Evolutionary conservation across 169 alveolate genomes (phyloP).

Genomic region (Cyclospora cayetanensis): DNA sequence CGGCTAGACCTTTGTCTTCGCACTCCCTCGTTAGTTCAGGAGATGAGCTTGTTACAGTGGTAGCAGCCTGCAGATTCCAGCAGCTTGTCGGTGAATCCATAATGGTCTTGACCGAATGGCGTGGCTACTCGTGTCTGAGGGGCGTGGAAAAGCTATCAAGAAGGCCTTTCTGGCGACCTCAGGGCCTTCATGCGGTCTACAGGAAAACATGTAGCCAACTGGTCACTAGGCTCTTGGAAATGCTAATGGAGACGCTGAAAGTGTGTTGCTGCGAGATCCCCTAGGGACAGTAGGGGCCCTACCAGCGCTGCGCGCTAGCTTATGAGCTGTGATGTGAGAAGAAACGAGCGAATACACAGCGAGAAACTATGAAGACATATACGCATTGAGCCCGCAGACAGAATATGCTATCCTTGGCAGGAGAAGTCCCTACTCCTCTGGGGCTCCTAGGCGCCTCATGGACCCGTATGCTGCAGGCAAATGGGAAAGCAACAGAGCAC

Average conservation of each 20-base stretch:
- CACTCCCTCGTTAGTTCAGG: too few species aligned
- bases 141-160: too few species aligned
- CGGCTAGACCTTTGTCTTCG: too few species aligned
- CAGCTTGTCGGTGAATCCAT: slow-evolving; percentile 22
- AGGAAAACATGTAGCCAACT: neutral
- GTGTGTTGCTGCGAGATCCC: neutral
- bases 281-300: neutral
- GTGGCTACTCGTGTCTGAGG: neutral
- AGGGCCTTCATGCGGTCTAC: neutral
- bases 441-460: neutral
- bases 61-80: neutral
- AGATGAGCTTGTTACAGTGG: too few species aligned
- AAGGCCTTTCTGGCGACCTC: neutral
- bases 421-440: neutral
- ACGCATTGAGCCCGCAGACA: neutral
- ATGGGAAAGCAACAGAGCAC: neutral
- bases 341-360: neutral
- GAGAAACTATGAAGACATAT: neutral
- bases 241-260: neutral
- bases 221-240: neutral
- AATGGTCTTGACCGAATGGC: neutral
- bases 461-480: too few species aligned
- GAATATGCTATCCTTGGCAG: too few species aligned
- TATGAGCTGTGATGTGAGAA: neutral
- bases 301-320: neutral